These are phyloP conservation scores for Gastrolobium bilobum DNA, from an alignment of 306 rosid genomes.

Conservation along the genomic window DNA sequence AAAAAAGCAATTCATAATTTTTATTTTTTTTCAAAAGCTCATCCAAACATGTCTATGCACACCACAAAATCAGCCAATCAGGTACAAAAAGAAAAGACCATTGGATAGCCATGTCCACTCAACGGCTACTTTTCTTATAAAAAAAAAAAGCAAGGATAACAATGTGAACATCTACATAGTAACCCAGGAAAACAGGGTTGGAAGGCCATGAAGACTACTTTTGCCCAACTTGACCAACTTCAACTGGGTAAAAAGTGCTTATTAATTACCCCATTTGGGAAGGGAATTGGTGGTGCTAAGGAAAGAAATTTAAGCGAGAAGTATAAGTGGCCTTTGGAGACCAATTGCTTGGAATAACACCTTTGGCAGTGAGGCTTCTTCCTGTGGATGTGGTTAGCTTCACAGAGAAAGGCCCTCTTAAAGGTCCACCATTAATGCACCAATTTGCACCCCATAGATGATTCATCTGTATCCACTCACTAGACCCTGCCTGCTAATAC, in stretches of 20 bases:
- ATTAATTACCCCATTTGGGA: conserved; percentile 25
- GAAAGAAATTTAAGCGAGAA: conserved; percentile 73
- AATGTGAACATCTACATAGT: not conserved
- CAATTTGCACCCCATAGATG: conserved; percentile 97
- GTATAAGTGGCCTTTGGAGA: conserved; percentile 83
- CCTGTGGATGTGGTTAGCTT: conserved; percentile 75
- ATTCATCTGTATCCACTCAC: conserved; percentile 78
- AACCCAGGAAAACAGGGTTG: not conserved
- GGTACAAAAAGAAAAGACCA: conserved; percentile 37
- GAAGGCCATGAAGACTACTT: conserved; percentile 53
- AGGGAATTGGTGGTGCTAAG: conserved; percentile 21
- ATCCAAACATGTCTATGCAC: conserved; percentile 37
- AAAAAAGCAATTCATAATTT: too few species aligned
- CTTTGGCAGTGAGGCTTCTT: conserved; percentile 70
- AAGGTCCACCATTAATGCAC: conserved; percentile 72
- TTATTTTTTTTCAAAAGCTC: too few species aligned
- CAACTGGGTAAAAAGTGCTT: conserved; percentile 25
- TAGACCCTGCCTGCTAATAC: conserved; percentile 71
- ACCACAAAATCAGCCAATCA: conserved; percentile 13
- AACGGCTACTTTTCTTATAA: conserved; percentile 53
- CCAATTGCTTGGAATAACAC: conserved; percentile 84
- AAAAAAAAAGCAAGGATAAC: not conserved
- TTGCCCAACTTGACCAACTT: conserved; percentile 36
- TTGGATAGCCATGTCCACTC: conserved; percentile 56
- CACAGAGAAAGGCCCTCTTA: conserved; percentile 88